A percentile compares a stretch with the other conserved stretches of the same genome.
Evolutionary conservation across 768 basidiomycete genomes (phyloP).

Genomic region (Lactifluus rugatus): DNA sequence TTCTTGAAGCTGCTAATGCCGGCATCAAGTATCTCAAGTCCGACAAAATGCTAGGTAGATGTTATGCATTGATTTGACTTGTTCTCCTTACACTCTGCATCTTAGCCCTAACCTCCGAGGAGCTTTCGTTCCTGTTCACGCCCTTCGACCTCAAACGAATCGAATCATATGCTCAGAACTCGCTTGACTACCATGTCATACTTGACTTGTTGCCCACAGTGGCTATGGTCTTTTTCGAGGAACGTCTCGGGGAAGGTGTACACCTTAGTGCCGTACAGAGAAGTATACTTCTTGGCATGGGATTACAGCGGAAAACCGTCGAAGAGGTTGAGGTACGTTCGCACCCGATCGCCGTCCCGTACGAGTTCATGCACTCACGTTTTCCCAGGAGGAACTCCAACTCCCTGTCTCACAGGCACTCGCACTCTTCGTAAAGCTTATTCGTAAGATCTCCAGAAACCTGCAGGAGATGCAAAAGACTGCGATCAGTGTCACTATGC

Average conservation of each 20-base stretch:
- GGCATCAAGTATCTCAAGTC: slow-evolving; percentile 43
- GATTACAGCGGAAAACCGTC: slow-evolving; percentile 79
- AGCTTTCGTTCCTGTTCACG: slow-evolving; percentile 57
- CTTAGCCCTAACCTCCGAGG: slow-evolving; percentile 38
- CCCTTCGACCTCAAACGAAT: slow-evolving; percentile 95
- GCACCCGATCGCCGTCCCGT: background rate
- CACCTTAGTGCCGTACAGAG: slow-evolving; percentile 82
- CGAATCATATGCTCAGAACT: slow-evolving; percentile 90
- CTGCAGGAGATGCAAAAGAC: slow-evolving; percentile 73
- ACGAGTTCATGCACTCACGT: background rate
- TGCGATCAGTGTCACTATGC: slow-evolving; percentile 57
- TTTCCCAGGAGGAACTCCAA: slow-evolving; percentile 57
- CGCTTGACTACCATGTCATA: slow-evolving; percentile 94
- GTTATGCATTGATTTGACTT: background rate
- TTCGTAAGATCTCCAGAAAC: slow-evolving; percentile 72
- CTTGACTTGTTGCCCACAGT: slow-evolving; percentile 82
- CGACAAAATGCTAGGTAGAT: slow-evolving; percentile 32
- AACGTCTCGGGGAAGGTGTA: slow-evolving; percentile 52
- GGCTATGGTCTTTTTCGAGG: slow-evolving; percentile 79
- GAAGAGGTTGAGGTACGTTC: slow-evolving; percentile 75
- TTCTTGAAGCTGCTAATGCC: slow-evolving; percentile 73
- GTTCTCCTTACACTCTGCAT: slow-evolving; percentile 26
- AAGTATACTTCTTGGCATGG: slow-evolving; percentile 81
- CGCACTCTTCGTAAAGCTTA: slow-evolving; percentile 83
- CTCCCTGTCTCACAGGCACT: slow-evolving; percentile 81